Percentiles rank a stretch among this genome's conserved stretches.
Conservation (phyloP, 805 yeast species). For the Lachancea cidri region DNA sequence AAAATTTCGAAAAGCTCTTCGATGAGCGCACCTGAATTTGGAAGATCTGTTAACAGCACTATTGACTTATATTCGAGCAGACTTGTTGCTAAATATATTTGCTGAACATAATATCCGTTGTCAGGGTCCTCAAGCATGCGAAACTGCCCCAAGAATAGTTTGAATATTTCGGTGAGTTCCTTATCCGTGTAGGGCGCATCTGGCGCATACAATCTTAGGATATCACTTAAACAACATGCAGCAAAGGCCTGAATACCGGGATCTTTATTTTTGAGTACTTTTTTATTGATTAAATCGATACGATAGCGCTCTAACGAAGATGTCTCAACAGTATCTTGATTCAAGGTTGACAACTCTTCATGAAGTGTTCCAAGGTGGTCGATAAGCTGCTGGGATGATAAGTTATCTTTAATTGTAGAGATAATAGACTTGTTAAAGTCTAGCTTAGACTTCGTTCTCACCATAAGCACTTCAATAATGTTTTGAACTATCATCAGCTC, state of each 20-base stretch:
- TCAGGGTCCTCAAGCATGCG: constrained; percentile 48
- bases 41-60: constrained; percentile 69
- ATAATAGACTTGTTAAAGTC: constrained; percentile 45
- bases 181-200: constrained; percentile 77
- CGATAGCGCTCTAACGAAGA: constrained; percentile 42
- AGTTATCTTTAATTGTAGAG: constrained; percentile 51
- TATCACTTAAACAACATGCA: constrained; percentile 71
- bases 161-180: constrained; percentile 61
- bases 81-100: constrained; percentile 57
- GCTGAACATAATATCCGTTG: constrained; percentile 57
- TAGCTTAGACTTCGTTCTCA: constrained; percentile 20
- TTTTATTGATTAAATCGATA: constrained; percentile 50
- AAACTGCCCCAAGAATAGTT: constrained; percentile 60
- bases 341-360: constrained; percentile 56
- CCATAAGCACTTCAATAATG: constrained; percentile 4
- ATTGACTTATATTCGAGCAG: constrained; percentile 72
- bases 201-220: constrained; percentile 76
- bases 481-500: too few species aligned
- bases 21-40: constrained; percentile 52
- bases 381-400: constrained; percentile 58
- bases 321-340: constrained; percentile 54
- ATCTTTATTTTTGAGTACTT: constrained; percentile 56
- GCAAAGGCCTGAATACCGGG: constrained; percentile 62
- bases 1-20: constrained; percentile 54
- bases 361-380: constrained; percentile 52